Conservation (phyloP, 1,284 basidiomycete genomes). For the Anthracocystis setariae region DNA sequence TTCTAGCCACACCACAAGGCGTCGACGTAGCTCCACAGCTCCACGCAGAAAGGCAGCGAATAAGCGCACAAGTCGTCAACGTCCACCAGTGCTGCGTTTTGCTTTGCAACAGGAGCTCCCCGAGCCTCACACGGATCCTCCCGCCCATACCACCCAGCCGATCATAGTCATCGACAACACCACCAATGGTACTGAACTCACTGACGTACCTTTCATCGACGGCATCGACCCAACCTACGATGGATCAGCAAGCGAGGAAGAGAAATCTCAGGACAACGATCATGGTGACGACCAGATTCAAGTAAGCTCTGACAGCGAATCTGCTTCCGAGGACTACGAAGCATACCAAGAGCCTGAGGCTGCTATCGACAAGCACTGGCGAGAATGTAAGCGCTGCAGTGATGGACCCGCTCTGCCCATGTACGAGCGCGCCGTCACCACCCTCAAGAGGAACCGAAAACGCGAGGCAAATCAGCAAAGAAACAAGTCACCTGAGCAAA, state of each 20-base stretch:
- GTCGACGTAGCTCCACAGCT: conserved; percentile 1
- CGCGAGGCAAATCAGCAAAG: conserved; percentile 30
- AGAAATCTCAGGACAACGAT: neutral
- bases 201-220: conserved; percentile 17
- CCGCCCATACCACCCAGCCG: conserved; percentile 1
- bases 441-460: conserved; percentile 23
- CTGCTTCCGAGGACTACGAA: conserved; percentile 13
- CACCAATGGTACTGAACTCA: neutral
- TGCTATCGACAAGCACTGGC: conserved; percentile 34
- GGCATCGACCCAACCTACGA: conserved; percentile 13
- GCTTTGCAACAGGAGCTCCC: conserved; percentile 33
- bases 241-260: conserved; percentile 15
- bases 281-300: conserved; percentile 6
- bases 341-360: conserved; percentile 21
- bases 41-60: conserved; percentile 10
- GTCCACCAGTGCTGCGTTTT: conserved; percentile 28
- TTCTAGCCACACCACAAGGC: neutral
- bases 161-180: conserved; percentile 13
- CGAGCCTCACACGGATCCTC: conserved; percentile 16
- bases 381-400: conserved; percentile 30
- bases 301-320: conserved; percentile 9
- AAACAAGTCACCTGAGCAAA: conserved; percentile 21
- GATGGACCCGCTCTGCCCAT: conserved; percentile 31
- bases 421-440: conserved; percentile 26
- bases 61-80: conserved; percentile 7